A percentile compares a stretch with the other conserved stretches of the same genome.
phyloP scores from a whole-genome alignment of 352 stramenopile species.

The Pythium aquatile region DNA sequence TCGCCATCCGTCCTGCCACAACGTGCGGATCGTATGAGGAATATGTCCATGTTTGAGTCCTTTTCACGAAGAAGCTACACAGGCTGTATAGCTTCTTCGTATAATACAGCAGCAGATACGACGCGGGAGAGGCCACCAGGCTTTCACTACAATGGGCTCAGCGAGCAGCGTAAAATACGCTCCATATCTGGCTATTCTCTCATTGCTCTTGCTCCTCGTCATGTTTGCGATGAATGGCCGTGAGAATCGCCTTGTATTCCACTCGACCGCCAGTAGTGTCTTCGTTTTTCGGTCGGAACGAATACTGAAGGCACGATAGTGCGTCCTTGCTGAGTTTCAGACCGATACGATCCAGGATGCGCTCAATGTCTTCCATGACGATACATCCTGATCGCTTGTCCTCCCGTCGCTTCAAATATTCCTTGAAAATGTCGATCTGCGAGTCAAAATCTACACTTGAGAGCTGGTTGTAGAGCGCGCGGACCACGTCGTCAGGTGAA shows the following conservation, averaged over 20 bases:
- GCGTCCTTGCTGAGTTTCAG: conserved; percentile 46
- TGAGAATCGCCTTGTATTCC: conserved; percentile 20
- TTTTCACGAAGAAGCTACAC: no score
- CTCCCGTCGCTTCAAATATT: conserved; percentile 48
- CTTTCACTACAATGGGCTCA: no score
- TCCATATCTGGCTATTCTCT: not conserved
- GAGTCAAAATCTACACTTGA: conserved; percentile 67
- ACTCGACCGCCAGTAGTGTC: not conserved
- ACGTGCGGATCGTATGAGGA: no score
- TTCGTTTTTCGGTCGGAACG: conserved; percentile 24
- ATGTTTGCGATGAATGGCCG: conserved; percentile 14
- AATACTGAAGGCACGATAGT: conserved; percentile 32
- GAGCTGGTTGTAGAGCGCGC: conserved; percentile 60
- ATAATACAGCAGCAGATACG: no score
- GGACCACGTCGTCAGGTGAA: conserved; percentile 35
- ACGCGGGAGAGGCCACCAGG: no score
- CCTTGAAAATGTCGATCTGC: conserved; percentile 62
- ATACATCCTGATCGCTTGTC: conserved; percentile 31
- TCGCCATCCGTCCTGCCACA: no score
- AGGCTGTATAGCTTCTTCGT: no score
- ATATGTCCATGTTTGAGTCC: no score
- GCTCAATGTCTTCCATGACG: conserved; percentile 36
- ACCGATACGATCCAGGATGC: conserved; percentile 52
- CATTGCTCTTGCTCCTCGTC: conserved; percentile 17
- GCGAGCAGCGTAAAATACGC: no score